Base-by-base conservation (phyloP, 192 early-diverging fungal genomes). In the Linnemannia hyalina region DNA sequence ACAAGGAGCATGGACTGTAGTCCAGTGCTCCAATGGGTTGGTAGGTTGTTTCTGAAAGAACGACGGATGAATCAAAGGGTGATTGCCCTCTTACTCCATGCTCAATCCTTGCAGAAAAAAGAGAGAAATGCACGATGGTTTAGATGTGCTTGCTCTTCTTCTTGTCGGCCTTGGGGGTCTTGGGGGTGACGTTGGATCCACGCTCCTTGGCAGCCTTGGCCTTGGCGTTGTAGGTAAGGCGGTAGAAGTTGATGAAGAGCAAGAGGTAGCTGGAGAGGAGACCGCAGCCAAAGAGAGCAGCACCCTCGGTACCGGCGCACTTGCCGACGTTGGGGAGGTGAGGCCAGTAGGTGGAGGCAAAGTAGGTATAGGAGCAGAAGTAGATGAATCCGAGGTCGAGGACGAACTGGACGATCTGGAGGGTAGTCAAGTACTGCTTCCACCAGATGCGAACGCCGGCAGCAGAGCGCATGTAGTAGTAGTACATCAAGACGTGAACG, bases 401-500 rank as follows among this genome's bases (percentile, higher is more conserved):
- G 71, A 97, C 91, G 79, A 98, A 97, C 90, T 98, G 97, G 72
- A 90, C 83, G 75, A 98, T 98, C 90, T 98, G 97, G 77, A 96
- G 85, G 26, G 96, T 96, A 49, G 97, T 98, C 46, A 98, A 89
- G 87, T 96, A 95, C 89, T 96, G 93, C 90, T 97, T 97, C 97
- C 97, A 98, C 96, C 97, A 97, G 78, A 95, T 93, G 82, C 91
- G 89, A 84, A 94, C 94, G 47, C 94, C 91, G 65, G 92, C 90
- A 70, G 95, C 95, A 18, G 95, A 94, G 76, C 93, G 94, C 91
- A 94, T 94, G 88, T 97, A 97, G 90, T 96, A 97, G 86, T 95
- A 96, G 91, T 97, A 97, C 97, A 98, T 98, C 74, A 97, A 87
- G 72, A 97, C 96, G 82, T 98, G 97, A 29, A 98, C 96, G 75